Evolutionary conservation across 1,284 basidiomycete species (phyloP).

Genomic region (Leccinum huronense): DNA sequence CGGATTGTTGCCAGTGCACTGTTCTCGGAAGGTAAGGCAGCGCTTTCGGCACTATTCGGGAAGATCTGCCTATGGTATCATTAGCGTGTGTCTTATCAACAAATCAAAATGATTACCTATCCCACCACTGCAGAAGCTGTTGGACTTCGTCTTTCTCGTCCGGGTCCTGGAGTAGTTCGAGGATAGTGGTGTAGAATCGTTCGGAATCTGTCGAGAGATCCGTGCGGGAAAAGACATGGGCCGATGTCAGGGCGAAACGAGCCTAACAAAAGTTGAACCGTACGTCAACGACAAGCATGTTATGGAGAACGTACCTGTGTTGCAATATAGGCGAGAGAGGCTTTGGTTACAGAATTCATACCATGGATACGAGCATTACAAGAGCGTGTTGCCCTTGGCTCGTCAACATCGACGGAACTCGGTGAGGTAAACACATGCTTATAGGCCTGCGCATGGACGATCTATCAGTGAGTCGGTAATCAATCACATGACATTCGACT

Average conservation of each 20-base stretch:
- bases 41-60: no score
- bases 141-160: conserved; percentile 6
- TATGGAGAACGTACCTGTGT: conserved; percentile 1
- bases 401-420: conserved; percentile 3
- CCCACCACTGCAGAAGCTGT: conserved; percentile 4
- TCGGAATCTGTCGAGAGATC: conserved; percentile 4
- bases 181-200: conserved; percentile 3
- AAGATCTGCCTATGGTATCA: no score
- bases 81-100: no score
- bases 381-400: conserved; percentile 4
- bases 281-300: neutral
- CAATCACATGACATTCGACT: neutral
- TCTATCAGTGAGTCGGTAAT: neutral
- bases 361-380: conserved; percentile 2
- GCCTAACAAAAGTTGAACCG: neutral
- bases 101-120: neutral
- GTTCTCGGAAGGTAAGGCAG: no score
- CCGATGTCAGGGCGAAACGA: neutral
- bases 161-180: neutral
- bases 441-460: neutral
- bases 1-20: no score
- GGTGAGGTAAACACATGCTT: neutral
- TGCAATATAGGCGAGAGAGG: conserved; percentile 2
- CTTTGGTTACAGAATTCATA: conserved; percentile 3
- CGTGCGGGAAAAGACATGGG: conserved; percentile 4